Base-by-base conservation (phyloP, 2,329 filamentous ascomycete species). In the Karstenula rhodostoma region DNA sequence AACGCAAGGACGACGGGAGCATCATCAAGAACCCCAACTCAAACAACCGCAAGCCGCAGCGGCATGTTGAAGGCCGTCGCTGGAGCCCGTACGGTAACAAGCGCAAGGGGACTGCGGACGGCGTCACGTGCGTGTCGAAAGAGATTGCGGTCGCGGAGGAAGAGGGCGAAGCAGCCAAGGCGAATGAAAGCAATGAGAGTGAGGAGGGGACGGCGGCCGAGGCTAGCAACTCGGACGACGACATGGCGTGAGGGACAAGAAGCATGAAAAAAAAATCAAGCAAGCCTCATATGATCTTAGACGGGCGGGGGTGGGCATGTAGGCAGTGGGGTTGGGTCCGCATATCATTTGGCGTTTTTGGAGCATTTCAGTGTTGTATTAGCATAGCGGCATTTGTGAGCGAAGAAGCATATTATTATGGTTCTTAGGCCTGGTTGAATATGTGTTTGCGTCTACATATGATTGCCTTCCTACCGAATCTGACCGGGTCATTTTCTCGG, bases 1-100 rank as follows among this genome's bases (percentile, higher is more conserved):
- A 77, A 48, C 73, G 76, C 51, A 74, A 77, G 71, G 73, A 76
- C 46, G 72, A 77, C 54, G 76, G 76, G 0, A 75, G 73, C 9
- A 78, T 78, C 25, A 59, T 77, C 25, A 77, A 72, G 59, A 78
- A 77, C 25, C 73, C 74, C 4, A 73, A 71, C 27, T 72, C 72
- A 9, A 71, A 59, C 48, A 76, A 77, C 33, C 71, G 75, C 12
- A 75, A 70, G 23, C 67, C 74, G 7, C 65, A 69, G 23, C 61
- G 69, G 42, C 68, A 65, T 42, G 57, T 66, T 4, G 60, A 68
- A 17, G 70, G 63, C n/a, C 68, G 69, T 12, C 67, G 75, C 10
- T 77, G 74, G 74, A 72, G 64, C 35, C 75, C 75, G 0, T 78
- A 78, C 48, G 70, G 68, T 0, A 67, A 72, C 8, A 72, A 75